These are phyloP conservation scores for Penicillium sp. DNA, from an alignment of 2,329 filamentous ascomycete species.

Conservation along the genomic window DNA sequence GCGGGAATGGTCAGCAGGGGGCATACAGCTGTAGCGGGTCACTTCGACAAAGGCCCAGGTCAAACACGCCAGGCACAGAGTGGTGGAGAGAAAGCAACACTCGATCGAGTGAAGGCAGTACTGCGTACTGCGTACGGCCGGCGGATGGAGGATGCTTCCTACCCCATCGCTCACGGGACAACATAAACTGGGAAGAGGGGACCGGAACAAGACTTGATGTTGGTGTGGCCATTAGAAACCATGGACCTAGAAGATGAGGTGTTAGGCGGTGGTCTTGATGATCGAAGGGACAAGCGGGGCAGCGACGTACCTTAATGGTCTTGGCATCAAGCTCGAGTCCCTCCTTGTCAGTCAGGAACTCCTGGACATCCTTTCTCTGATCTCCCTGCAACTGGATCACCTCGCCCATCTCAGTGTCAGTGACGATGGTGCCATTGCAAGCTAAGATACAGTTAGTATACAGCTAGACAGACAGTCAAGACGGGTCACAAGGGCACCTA, in stretches of 20 bases:
- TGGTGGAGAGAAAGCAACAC: slow-evolving; percentile 25
- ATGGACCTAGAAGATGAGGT: slow-evolving; percentile 42
- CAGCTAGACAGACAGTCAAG: neutral
- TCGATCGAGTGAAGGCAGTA: slow-evolving; percentile 20
- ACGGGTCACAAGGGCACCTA: slow-evolving; percentile 48
- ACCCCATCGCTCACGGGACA: slow-evolving; percentile 38
- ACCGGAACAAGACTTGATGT: slow-evolving; percentile 43
- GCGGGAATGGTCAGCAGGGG: slow-evolving; percentile 16
- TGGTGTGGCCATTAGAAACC: slow-evolving; percentile 48
- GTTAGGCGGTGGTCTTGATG: slow-evolving; percentile 5
- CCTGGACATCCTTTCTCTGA: slow-evolving; percentile 97
- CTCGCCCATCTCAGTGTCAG: slow-evolving; percentile 94
- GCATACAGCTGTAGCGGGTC: slow-evolving; percentile 27
- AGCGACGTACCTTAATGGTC: slow-evolving; percentile 76
- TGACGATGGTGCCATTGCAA: slow-evolving; percentile 99
- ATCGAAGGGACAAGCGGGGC: neutral
- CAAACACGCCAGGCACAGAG: slow-evolving; percentile 31
- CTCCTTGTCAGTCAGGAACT: slow-evolving; percentile 94
- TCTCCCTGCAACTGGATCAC: slow-evolving; percentile 99
- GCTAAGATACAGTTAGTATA: slow-evolving; percentile 50
- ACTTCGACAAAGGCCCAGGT: slow-evolving; percentile 33
- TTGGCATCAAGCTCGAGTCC: slow-evolving; percentile 91
- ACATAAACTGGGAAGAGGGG: slow-evolving; percentile 42
- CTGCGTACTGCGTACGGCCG: slow-evolving; percentile 18
- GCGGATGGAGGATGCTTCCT: slow-evolving; percentile 32